Evolutionary conservation across 129 eudicot genomes (phyloP).

Genomic region (Tagetes erecta): DNA sequence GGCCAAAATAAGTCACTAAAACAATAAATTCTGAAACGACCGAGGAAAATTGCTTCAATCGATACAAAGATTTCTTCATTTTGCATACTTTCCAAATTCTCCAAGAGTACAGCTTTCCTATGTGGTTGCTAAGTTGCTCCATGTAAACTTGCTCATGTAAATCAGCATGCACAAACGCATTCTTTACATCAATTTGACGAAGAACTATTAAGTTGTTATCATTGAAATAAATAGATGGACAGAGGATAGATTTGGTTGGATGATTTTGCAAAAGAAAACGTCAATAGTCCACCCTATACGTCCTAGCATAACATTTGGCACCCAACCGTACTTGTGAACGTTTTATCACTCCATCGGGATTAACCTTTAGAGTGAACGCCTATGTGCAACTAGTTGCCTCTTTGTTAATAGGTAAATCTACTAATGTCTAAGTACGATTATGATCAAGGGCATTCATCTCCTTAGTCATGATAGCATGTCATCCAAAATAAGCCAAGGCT

Average conservation of each 20-base stretch:
- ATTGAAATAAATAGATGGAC: background rate
- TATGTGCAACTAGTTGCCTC: background rate
- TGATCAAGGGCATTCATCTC: background rate
- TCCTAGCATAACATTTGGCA: background rate
- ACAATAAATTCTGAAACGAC: background rate
- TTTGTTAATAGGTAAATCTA: background rate
- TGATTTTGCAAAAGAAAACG: background rate
- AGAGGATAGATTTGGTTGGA: background rate
- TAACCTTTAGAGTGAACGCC: background rate
- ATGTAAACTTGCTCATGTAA: background rate
- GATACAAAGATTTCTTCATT: background rate
- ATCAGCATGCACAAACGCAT: background rate
- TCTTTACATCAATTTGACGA: background rate
- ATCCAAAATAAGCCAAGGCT: background rate
- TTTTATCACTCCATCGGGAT: background rate
- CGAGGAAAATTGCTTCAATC: background rate
- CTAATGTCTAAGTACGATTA: background rate
- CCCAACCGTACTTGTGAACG: background rate
- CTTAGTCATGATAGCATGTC: background rate
- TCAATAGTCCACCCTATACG: background rate
- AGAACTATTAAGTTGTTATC: background rate
- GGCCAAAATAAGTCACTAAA: background rate
- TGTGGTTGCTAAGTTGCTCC: background rate
- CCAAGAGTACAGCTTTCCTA: background rate
- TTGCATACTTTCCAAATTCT: background rate